Conservation (phyloP, 139 green algal genomes). For the Micractinium conductrix region DNA sequence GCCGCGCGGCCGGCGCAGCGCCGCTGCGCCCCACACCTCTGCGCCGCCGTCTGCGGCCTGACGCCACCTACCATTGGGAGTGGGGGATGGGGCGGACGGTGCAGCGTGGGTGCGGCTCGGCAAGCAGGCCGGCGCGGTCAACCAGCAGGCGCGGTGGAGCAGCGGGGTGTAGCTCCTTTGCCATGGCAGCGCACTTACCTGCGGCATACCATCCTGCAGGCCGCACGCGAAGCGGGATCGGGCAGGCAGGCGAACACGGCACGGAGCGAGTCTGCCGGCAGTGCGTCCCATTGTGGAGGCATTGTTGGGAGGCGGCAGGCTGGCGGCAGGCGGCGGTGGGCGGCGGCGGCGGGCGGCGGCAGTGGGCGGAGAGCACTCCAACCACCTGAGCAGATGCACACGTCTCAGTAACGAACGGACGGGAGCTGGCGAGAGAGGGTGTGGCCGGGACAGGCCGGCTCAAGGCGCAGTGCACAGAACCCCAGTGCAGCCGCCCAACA, state of each 20-base stretch:
- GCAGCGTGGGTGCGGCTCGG: neutral
- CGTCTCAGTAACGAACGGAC: no score
- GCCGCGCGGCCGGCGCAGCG: neutral
- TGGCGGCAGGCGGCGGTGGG: no score
- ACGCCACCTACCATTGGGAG: neutral
- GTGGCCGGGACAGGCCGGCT: no score
- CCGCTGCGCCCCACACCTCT: neutral
- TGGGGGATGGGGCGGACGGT: neutral
- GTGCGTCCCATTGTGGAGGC: no score
- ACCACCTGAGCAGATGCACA: no score
- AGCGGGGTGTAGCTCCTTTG: neutral
- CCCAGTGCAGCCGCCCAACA: no score
- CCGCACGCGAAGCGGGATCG: neutral
- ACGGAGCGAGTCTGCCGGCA: neutral
- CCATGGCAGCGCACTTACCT: neutral
- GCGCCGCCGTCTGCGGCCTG: neutral
- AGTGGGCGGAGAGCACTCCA: no score
- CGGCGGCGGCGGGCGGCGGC: no score
- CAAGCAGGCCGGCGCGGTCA: neutral
- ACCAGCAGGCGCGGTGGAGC: neutral
- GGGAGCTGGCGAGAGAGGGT: no score
- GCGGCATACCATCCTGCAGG: neutral
- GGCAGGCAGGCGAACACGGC: neutral
- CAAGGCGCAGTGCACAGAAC: no score
- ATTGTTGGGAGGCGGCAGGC: no score